These are phyloP conservation scores for Aspergillus novoparasiticus DNA, from an alignment of 2,329 filamentous ascomycete species.

Conservation along the genomic window DNA sequence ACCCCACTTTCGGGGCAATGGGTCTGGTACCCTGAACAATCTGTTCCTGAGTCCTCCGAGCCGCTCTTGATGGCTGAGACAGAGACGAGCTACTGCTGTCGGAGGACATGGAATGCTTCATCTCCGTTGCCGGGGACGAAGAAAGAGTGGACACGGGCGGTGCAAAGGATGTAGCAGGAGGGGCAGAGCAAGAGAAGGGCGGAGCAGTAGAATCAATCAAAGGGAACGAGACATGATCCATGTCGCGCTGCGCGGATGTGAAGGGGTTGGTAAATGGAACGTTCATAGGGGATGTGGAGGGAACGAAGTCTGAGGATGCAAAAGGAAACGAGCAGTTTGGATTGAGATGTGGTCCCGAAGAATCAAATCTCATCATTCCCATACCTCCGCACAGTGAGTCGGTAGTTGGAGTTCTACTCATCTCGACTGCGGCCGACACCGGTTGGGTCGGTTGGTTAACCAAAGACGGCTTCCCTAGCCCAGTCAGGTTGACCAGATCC, in stretches of 20 bases:
- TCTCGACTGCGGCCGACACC: constrained; percentile 39
- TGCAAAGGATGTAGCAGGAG: constrained; percentile 34
- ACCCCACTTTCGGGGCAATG: constrained; percentile 52
- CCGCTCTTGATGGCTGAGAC: constrained; percentile 48
- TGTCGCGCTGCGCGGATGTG: constrained; percentile 21
- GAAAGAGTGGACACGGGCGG: constrained; percentile 32
- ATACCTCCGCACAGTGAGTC: constrained; percentile 48
- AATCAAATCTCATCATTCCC: constrained; percentile 49
- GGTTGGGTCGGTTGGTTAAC: constrained; percentile 31
- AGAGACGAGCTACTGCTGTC: constrained; percentile 49
- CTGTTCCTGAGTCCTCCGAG: constrained; percentile 52
- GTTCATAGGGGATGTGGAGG: constrained; percentile 33
- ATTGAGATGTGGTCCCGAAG: constrained; percentile 40
- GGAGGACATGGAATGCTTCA: constrained; percentile 53
- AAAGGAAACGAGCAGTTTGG: constrained; percentile 31
- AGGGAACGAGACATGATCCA: constrained; percentile 31
- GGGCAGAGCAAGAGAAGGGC: constrained; percentile 41
- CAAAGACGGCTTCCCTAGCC: constrained; percentile 13
- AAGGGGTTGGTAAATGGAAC: constrained; percentile 29
- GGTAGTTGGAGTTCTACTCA: constrained; percentile 49
- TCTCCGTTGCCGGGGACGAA: constrained; percentile 49
- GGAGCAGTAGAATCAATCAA: constrained; percentile 33
- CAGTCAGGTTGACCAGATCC: constrained; percentile 12
- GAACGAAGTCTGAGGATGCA: constrained; percentile 30
- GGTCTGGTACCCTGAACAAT: constrained; percentile 51